Base-by-base conservation (phyloP, 1,139 yeast species). In the Debaryomyces psychrophilus region DNA sequence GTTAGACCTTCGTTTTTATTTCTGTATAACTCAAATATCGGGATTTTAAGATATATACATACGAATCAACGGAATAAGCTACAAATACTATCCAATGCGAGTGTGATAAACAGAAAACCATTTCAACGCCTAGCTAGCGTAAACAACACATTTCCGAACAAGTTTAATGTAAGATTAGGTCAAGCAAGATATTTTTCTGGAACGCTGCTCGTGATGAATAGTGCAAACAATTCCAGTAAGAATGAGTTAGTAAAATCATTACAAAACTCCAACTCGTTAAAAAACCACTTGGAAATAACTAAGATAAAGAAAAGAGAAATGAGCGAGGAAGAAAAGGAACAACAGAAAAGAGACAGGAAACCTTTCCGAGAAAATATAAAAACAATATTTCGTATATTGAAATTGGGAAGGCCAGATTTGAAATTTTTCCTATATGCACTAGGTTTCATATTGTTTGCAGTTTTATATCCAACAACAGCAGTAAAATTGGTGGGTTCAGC, bases 401-500 rank as follows among this genome's bases (percentile, higher is more conserved):
- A 58, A 37, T 59, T 75, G 7, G 79, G 80, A 2, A 64, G 64
- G 42, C 77, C 78, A 2, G 79, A 75, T 51, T 49, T 66, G 48
- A 68, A 60, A 49, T 59, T 73, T 5, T 75, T 75, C 47, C 44
- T 73, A 3, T 62, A 68, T 34, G 79, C 79, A 1, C 52, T 75
- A 22, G 75, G 65, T 8, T 73, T 74, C 52, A 75, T 75, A 15
- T 59, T 74, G 25, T 71, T 72, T 58, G 79, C 80, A 1, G 79
- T 75, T 34, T 56, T 75, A 36, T 75, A 75, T 49, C 80, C 80
- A 1, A 74, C 79, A 1, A 66, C 74, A 1, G 67, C 76, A 8
- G 79, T 75, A 9, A 71, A 73, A 50, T 60, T 75, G 42, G 79
- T 75, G n/a, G 80, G 80, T 8, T 67, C 75, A 0, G 69, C 77